A percentile compares a stretch with the other conserved stretches of the same genome.
Conservation (phyloP, 2,329 filamentous ascomycete genomes). For the Apiospora aurea region DNA sequence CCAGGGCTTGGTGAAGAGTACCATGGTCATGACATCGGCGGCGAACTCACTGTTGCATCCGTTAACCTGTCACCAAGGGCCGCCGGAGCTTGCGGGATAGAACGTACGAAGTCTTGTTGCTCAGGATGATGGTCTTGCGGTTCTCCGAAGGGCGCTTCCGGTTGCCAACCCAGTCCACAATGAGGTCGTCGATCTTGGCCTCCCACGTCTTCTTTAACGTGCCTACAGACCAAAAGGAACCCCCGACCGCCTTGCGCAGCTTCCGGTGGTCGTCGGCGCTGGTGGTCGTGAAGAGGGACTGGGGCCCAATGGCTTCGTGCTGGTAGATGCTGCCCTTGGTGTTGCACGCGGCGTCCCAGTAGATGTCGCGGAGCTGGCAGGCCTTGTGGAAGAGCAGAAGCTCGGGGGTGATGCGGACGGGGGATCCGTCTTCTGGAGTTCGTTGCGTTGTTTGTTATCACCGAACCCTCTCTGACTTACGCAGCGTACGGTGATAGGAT, state of each 20-base stretch:
- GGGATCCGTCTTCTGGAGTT: constrained; percentile 33
- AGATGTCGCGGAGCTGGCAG: constrained; percentile 47
- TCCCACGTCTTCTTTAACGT: constrained; percentile 49
- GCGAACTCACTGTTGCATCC: constrained; percentile 42
- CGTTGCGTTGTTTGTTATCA: no score
- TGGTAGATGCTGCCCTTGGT: constrained; percentile 44
- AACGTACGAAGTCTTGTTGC: constrained; percentile 44
- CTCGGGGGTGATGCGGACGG: constrained; percentile 47
- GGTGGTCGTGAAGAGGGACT: constrained; percentile 40
- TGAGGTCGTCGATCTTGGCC: constrained; percentile 43
- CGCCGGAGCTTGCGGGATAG: no score
- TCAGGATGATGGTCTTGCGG: constrained; percentile 39
- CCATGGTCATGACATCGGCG: constrained; percentile 49
- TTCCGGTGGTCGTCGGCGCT: constrained; percentile 43
- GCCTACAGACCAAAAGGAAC: constrained; percentile 44
- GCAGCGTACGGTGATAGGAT: no score
- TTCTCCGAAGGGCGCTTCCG: constrained; percentile 39
- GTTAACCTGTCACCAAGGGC: neutral
- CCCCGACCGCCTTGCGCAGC: constrained; percentile 46
- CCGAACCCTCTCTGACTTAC: no score
- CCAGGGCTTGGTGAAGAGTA: constrained; percentile 46
- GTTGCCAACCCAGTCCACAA: constrained; percentile 43
- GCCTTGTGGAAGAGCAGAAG: constrained; percentile 46
- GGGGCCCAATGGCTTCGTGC: constrained; percentile 45
- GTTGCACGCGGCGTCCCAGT: constrained; percentile 47